phyloP scores from a whole-genome alignment of 2,329 filamentous ascomycete species.

The Aspergillus ustus region DNA sequence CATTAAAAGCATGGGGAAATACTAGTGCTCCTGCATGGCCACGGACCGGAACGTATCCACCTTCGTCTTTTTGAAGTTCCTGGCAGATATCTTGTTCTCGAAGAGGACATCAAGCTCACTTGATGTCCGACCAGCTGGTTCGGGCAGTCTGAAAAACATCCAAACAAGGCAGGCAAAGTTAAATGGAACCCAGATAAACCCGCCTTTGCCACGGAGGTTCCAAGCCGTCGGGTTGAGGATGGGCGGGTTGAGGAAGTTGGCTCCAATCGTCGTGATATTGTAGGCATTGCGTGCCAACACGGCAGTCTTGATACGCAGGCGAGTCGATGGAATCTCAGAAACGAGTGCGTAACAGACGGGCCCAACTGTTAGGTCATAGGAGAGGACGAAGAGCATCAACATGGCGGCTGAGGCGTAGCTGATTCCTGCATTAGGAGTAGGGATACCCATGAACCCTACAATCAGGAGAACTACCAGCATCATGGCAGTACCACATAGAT shows the following conservation, averaged over 20 bases:
- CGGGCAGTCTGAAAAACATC: constrained; percentile 37
- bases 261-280: constrained; percentile 16
- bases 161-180: constrained; percentile 32
- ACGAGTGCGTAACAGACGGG: constrained; percentile 60
- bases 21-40: not conserved
- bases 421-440: constrained; percentile 23
- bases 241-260: constrained; percentile 39
- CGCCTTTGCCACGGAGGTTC: constrained; percentile 37
- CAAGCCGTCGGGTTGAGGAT: constrained; percentile 38
- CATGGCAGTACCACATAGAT: constrained; percentile 33
- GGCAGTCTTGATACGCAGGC: not conserved
- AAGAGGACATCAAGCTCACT: constrained; percentile 39
- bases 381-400: constrained; percentile 53
- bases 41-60: not conserved
- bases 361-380: constrained; percentile 59
- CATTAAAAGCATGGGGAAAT: not conserved
- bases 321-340: constrained; percentile 43
- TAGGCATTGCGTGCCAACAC: not conserved
- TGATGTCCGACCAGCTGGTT: constrained; percentile 35
- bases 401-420: constrained; percentile 51
- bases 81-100: constrained; percentile 24
- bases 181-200: constrained; percentile 36
- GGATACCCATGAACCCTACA: constrained; percentile 29
- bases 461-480: constrained; percentile 29
- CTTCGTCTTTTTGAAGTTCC: not conserved